These are phyloP conservation scores for Brasilioporus rufonigricans DNA, from an alignment of 768 basidiomycete genomes.

Conservation along the genomic window DNA sequence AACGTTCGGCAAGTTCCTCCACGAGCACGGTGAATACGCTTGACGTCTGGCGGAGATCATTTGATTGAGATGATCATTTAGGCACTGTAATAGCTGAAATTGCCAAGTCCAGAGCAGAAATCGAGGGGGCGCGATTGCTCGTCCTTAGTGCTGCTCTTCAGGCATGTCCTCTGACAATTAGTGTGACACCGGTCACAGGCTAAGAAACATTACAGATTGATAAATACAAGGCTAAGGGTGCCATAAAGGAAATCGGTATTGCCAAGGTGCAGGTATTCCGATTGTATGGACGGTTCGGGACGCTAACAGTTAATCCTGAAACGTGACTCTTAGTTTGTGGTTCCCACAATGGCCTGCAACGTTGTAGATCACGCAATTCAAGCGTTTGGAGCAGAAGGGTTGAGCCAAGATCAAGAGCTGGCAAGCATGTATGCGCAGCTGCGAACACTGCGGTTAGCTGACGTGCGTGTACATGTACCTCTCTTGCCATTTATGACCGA, in stretches of 20 bases:
- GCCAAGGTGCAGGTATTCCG: constrained; percentile 66
- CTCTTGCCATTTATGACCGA: constrained; percentile 3
- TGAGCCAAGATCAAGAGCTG: constrained; percentile 85
- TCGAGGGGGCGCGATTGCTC: constrained; percentile 82
- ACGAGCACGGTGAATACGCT: constrained; percentile 73
- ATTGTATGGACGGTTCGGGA: neutral
- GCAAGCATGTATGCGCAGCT: constrained; percentile 75
- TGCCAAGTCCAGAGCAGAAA: constrained; percentile 89
- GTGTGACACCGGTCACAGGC: neutral
- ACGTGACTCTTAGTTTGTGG: constrained; percentile 68
- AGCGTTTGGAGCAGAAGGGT: constrained; percentile 93
- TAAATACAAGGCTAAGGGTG: constrained; percentile 86
- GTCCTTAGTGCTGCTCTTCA: constrained; percentile 91
- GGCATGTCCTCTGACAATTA: constrained; percentile 34
- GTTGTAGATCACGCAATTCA: constrained; percentile 97
- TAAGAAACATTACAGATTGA: constrained; percentile 64
- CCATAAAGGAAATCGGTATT: constrained; percentile 95
- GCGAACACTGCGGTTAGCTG: constrained; percentile 85
- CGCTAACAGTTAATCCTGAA: neutral
- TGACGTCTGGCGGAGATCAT: neutral
- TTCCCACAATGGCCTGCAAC: constrained; percentile 83
- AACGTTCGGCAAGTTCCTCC: constrained; percentile 91
- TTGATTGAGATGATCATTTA: constrained; percentile 27
- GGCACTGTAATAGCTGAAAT: constrained; percentile 90
- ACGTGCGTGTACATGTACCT: constrained; percentile 47